Base-by-base conservation (phyloP, 805 yeast genomes). In the Metschnikowia sp. region DNA sequence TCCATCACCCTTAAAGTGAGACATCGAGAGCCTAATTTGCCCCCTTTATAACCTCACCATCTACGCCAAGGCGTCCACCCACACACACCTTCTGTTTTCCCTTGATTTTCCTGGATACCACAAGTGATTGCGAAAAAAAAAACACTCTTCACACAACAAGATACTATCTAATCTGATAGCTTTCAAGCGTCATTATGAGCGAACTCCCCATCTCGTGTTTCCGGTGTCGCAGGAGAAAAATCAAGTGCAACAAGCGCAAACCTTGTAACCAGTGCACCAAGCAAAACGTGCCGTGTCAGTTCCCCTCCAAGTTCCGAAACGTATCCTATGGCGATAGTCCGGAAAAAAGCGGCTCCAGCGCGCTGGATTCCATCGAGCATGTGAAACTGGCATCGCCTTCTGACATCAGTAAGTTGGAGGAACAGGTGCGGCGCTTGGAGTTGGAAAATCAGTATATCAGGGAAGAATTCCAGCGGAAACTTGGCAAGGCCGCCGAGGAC, bases 241-340 rank as follows among this genome's bases (percentile, higher is more conserved):
- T 55, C 41, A 54, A 52, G 45, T 55, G 59, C 51, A 55, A 55
- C 44, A 52, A 52, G 47, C 47, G 44, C 40, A 46, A 54, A 28
- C 59, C 59, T 4, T 55, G 59, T 32, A 48, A 52, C 36, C 56
- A 52, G 44, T 55, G 59, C 36, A 30, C 37, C 31, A 45, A 44
- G 34, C 46, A 42, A 12, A 50, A 47, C 11, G 37, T 45, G 15
- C 49, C 45, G 28, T 55, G 59, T 36, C 55, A 52, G 39, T 55
- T 54, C 33, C 59, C 59, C 4, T 19, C 51, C 22, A 55, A 53
- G 32, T 55, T 54, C 45, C 44, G 59, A 5, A 55, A 55, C 33
- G 39, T 44, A 3, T 36, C 43, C 12, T 40, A 32, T 28, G 35
- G 31, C 28, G 11, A 36, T 8, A 19, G 26, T 10, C n/a, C 36